phyloP scores from a whole-genome alignment of 306 rosid species.

The Inga laurina region DNA sequence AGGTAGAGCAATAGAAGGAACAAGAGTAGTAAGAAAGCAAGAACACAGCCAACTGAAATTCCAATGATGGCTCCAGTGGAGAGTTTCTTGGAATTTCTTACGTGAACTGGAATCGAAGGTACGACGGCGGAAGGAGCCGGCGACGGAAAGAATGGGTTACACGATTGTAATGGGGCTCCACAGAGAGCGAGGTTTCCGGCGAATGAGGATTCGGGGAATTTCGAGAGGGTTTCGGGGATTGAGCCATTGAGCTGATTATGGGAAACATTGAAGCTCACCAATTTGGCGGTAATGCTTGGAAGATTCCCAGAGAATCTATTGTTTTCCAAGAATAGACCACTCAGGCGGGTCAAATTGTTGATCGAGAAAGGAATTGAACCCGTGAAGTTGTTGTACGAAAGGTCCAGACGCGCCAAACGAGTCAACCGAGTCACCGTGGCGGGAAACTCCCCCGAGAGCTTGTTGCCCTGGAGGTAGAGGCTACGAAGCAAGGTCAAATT shows the following conservation, averaged over 20 bases:
- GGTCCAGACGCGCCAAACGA: slow-evolving; percentile 57
- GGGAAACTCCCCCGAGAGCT: slow-evolving; percentile 58
- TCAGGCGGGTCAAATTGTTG: slow-evolving; percentile 56
- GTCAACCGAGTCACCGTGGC: slow-evolving; percentile 38
- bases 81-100: slow-evolving; percentile 49
- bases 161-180: slow-evolving; percentile 50
- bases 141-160: slow-evolving; percentile 65
- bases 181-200: slow-evolving; percentile 63
- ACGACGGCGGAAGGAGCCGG: slow-evolving; percentile 47
- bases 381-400: slow-evolving; percentile 56
- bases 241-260: slow-evolving; percentile 74
- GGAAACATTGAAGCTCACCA: slow-evolving; percentile 49
- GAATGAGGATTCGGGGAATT: slow-evolving; percentile 50
- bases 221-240: slow-evolving; percentile 45
- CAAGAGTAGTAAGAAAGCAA: slow-evolving; percentile 37
- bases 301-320: slow-evolving; percentile 55
- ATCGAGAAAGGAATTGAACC: slow-evolving; percentile 59
- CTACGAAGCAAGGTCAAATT: slow-evolving; percentile 54
- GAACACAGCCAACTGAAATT: slow-evolving; percentile 46
- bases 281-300: slow-evolving; percentile 39
- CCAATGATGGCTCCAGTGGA: slow-evolving; percentile 62
- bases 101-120: slow-evolving; percentile 20
- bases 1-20: slow-evolving; percentile 44
- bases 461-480: slow-evolving; percentile 61
- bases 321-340: slow-evolving; percentile 51